Evolutionary conservation across 2,329 filamentous ascomycete genomes (phyloP).

Genomic region (Phaeosphaeria sp.): DNA sequence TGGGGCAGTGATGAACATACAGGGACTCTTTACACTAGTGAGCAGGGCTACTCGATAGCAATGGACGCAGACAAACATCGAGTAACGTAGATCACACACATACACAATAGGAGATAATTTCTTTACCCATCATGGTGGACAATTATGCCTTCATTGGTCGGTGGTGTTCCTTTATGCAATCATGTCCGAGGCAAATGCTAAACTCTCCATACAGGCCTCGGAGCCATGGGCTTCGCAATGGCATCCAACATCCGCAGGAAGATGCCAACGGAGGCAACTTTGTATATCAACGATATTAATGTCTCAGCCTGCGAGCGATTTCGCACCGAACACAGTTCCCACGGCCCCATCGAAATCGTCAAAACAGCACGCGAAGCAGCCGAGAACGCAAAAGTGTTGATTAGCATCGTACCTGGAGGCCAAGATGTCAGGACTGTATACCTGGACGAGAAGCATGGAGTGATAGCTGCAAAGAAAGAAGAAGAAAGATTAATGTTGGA

Average conservation of each 20-base stretch:
- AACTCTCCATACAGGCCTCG: constrained; percentile 29
- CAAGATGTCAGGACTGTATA: constrained; percentile 39
- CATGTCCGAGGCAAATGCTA: background rate
- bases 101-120: background rate
- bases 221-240: constrained; percentile 46
- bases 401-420: constrained; percentile 38
- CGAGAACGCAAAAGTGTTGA: constrained; percentile 31
- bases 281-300: constrained; percentile 43
- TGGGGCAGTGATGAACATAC: constrained; percentile 27
- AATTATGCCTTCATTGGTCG: constrained; percentile 36
- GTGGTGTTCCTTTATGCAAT: background rate
- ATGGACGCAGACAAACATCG: background rate
- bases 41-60: background rate
- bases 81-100: background rate
- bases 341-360: constrained; percentile 32
- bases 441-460: constrained; percentile 31
- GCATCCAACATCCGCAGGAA: constrained; percentile 39
- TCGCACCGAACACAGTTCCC: constrained; percentile 19
- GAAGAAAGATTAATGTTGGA: constrained; percentile 33
- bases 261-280: constrained; percentile 19
- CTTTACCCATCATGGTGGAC: constrained; percentile 26
- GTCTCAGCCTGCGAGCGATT: constrained; percentile 29
- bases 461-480: constrained; percentile 28
- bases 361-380: constrained; percentile 36
- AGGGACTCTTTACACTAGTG: background rate